Evolutionary conservation across 108 stramenopile species (phyloP).

Genomic region (Nannochloropsis salina): DNA sequence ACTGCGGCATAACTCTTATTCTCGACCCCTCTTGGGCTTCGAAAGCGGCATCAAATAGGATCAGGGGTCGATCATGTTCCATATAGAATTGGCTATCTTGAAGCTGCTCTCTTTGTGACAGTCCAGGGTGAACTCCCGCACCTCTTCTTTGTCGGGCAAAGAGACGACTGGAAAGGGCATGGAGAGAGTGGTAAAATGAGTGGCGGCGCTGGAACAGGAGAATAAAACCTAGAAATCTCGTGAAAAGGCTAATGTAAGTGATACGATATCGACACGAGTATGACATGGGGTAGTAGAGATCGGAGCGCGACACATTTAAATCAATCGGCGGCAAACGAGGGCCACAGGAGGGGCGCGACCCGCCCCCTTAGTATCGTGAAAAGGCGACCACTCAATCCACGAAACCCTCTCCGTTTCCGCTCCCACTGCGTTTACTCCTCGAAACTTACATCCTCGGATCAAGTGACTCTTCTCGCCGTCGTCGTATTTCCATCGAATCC

Average conservation of each 20-base stretch:
- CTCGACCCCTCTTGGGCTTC: too few relatives aligned
- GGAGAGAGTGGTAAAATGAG: background rate
- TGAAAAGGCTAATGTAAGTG: too few relatives aligned
- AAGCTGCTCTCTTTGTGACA: constrained; percentile 1
- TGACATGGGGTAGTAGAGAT: too few relatives aligned
- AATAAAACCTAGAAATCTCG: too few relatives aligned
- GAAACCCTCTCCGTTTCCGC: background rate
- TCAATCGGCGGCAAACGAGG: too few relatives aligned
- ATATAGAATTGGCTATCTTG: constrained; percentile 29
- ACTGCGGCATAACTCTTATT: too few relatives aligned
- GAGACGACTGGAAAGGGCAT: constrained; percentile 18
- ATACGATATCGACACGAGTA: too few relatives aligned
- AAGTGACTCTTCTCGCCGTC: constrained; percentile 31
- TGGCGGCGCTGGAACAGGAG: too few relatives aligned
- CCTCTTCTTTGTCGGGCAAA: constrained; percentile 26
- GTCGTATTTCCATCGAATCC: constrained; percentile 49
- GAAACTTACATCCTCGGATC: constrained; percentile 15
- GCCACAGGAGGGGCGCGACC: too few relatives aligned
- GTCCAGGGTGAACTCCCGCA: constrained; percentile 26
- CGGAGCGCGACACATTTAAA: too few relatives aligned
- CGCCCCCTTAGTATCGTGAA: too few relatives aligned
- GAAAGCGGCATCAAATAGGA: background rate
- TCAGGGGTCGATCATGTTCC: constrained; percentile 32
- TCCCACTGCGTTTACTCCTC: background rate
- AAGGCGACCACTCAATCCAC: too few relatives aligned